Evolutionary conservation across 768 basidiomycete species (phyloP).

Genomic region (Suillus occidentalis): DNA sequence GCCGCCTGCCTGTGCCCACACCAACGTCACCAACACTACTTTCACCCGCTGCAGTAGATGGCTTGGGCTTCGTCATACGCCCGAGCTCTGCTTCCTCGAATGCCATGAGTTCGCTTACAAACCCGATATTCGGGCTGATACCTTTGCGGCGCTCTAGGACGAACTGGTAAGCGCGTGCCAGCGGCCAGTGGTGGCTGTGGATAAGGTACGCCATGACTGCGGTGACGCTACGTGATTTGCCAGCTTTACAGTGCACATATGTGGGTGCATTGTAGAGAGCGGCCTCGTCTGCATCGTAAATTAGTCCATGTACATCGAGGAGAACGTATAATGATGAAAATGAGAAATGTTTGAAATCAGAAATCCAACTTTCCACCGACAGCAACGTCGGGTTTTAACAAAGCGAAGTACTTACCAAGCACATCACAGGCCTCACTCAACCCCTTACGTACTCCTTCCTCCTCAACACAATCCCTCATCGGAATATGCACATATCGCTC

Average conservation of each 20-base stretch:
- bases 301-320: slow-evolving; percentile 3
- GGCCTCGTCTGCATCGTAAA: slow-evolving; percentile 70
- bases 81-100: slow-evolving; percentile 91
- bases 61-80: slow-evolving; percentile 38
- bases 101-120: slow-evolving; percentile 95
- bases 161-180: slow-evolving; percentile 87
- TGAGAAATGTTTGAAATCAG: slow-evolving; percentile 4
- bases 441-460: slow-evolving; percentile 80
- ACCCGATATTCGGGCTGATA: slow-evolving; percentile 96
- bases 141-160: slow-evolving; percentile 91
- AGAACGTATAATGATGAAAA: slow-evolving; percentile 8
- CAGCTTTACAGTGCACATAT: slow-evolving; percentile 96
- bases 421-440: slow-evolving; percentile 84
- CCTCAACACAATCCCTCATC: slow-evolving; percentile 95
- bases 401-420: slow-evolving; percentile 61
- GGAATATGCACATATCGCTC: slow-evolving; percentile 85
- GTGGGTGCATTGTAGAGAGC: slow-evolving; percentile 84
- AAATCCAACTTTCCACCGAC: not conserved
- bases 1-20: slow-evolving; percentile 40
- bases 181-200: slow-evolving; percentile 95
- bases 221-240: slow-evolving; percentile 93
- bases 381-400: not conserved
- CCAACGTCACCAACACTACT: slow-evolving; percentile 22
- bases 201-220: slow-evolving; percentile 98
- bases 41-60: not conserved